Percentiles rank a stretch among this genome's conserved stretches.
These are phyloP conservation scores for Exophiala spinifera DNA, from an alignment of 2,329 filamentous ascomycete genomes.

Conservation along the genomic window DNA sequence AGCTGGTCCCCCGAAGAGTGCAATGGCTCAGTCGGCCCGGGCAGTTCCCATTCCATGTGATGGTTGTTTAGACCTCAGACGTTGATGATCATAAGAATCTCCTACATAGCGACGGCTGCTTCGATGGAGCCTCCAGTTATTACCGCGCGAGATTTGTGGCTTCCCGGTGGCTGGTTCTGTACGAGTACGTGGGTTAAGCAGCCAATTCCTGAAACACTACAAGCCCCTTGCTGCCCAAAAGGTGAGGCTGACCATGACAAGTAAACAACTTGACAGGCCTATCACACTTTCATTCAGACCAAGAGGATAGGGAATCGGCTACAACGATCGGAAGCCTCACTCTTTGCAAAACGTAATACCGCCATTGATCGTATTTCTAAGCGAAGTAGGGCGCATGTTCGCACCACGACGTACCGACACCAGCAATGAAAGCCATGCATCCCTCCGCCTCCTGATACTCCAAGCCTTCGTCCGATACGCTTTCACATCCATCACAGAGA, in stretches of 20 bases:
- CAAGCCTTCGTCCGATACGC: not conserved
- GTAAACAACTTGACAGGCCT: not conserved
- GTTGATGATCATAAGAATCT: too few relatives aligned
- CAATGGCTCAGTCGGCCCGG: too few relatives aligned
- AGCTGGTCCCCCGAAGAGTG: too few relatives aligned
- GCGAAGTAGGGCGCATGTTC: not conserved
- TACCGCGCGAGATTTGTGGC: conserved; percentile 5
- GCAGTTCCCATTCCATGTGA: not conserved
- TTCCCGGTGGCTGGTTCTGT: conserved; percentile 9
- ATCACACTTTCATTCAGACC: too few relatives aligned
- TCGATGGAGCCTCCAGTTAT: too few relatives aligned
- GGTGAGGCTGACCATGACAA: conserved; percentile 8
- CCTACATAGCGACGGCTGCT: too few relatives aligned
- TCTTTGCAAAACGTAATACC: not conserved
- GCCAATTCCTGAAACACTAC: conserved; percentile 1
- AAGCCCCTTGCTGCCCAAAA: conserved; percentile 14
- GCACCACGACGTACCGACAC: not conserved
- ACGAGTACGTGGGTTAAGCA: too few relatives aligned
- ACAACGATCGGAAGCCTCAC: not conserved
- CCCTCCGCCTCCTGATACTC: not conserved
- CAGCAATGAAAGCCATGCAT: not conserved
- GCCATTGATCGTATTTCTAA: not conserved
- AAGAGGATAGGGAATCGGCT: too few relatives aligned
- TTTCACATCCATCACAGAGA: too few relatives aligned
- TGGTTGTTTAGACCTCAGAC: not conserved